Evolutionary conservation across 1,284 basidiomycete species (phyloP), one percentile per base, ranked within the genome.

Genomic region (Sphaerobolus stellatus): DNA sequence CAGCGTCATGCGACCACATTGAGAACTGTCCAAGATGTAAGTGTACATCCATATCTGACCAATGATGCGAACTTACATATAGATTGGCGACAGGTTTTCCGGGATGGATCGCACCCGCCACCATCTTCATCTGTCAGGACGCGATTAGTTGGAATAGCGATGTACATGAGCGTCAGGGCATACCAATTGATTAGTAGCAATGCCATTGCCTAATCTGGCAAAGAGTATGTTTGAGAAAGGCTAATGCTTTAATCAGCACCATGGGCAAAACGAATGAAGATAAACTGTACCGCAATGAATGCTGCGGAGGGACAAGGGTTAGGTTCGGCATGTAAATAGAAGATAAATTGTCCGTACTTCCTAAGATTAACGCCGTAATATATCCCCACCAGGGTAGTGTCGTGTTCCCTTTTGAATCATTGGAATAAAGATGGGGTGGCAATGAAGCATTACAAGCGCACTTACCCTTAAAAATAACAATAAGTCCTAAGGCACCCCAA

Each of bases 61-160:
- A 43, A 5, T 36, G 33, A 11, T 18, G 20, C 22, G 13, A 6
- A 22, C 79, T 57, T 57, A 82, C 81, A 61, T 84, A 85, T 52
- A 85, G 76, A 65, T 86, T 86, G 7, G 83, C 84, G 6, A 86
- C 79, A 2, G 84, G 84, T 54, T 76, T 75, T 22, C 85, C 84
- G 3, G 83, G 83, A 57, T 83, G 78, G 25, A 84, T 68, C 3
- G 78, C 80, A 13, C 82, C 82, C 8, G 80, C 81, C 27, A 86
- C 77, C 82, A 86, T 84, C 71, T 84, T 84, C 76, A 83, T 83
- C 53, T 54, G 31, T 22, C 16, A 38, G 24, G n/a, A 24, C 9
- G 18, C 9, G 7, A 50, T 50, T 8, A 33, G 41, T 22, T 14
- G 22, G 3, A 13, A 11, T n/a, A 22, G 22, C 9, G n/a, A 13